phyloP scores from a whole-genome alignment of 495 filamentous ascomycete species.

The Lineolata rhizophorae region DNA sequence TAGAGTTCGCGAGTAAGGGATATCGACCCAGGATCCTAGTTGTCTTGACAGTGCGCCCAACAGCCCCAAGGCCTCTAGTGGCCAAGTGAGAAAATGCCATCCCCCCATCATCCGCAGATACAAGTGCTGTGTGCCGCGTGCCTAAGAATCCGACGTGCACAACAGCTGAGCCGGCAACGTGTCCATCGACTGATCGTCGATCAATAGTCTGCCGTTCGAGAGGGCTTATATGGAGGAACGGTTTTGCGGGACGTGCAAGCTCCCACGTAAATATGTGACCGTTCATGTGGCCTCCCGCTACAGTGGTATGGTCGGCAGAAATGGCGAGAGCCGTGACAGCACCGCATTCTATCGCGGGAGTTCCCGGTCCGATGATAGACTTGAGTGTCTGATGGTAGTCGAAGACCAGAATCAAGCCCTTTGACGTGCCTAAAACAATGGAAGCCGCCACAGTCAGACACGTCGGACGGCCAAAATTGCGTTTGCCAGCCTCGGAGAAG shows the following conservation, averaged over 20 bases:
- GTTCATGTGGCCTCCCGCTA: slow-evolving; percentile 73
- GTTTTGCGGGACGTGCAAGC: slow-evolving; percentile 50
- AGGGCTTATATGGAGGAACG: slow-evolving; percentile 75
- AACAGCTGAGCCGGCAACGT: slow-evolving; percentile 51
- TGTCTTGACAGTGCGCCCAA: slow-evolving; percentile 71
- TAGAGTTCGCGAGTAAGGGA: slow-evolving; percentile 33
- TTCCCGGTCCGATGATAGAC: slow-evolving; percentile 80
- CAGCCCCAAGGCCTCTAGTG: slow-evolving; percentile 67
- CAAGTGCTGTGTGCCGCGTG: slow-evolving; percentile 81
- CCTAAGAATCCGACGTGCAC: slow-evolving; percentile 91
- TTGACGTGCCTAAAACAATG: slow-evolving; percentile 81
- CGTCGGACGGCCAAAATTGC: slow-evolving; percentile 80
- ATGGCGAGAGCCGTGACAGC: slow-evolving; percentile 71
- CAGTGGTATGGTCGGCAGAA: slow-evolving; percentile 79
- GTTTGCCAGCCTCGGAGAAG: slow-evolving; percentile 86
- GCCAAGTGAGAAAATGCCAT: slow-evolving; percentile 98
- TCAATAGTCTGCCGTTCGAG: slow-evolving; percentile 42
- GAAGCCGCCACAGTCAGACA: slow-evolving; percentile 76
- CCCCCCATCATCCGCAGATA: slow-evolving; percentile 85
- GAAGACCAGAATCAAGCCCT: slow-evolving; percentile 83
- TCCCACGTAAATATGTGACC: slow-evolving; percentile 98
- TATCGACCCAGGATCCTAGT: slow-evolving; percentile 83
- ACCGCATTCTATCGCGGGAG: slow-evolving; percentile 74
- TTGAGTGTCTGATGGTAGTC: slow-evolving; percentile 93
- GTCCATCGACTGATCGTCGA: slow-evolving; percentile 51